Base-by-base conservation (phyloP, 129 eudicot genomes). In the Flaveria linearis region DNA sequence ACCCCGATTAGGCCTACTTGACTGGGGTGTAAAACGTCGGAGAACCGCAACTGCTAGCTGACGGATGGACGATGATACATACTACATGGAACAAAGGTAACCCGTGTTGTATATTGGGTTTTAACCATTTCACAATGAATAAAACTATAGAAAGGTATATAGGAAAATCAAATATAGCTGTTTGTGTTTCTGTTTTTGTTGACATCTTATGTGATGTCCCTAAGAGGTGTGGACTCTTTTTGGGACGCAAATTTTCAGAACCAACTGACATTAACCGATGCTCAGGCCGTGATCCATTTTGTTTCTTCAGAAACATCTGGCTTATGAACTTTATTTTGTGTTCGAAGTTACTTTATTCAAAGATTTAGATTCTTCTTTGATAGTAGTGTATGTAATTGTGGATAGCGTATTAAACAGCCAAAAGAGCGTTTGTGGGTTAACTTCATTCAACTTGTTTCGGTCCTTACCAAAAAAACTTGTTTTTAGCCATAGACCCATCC, bases 11-110 rank as follows among this genome's bases (percentile, higher is more conserved):
- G 76, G 71, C 58, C 14, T 86, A 43, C 51, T 25, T 39, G 73
- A 80, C 41, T 92, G 98, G 98, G 96, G 98, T 72, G 74, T 78
- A 33, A 90, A 86, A 81, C 84, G 93, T 73, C 80, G 65, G 67
- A 88, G 98, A 85, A 78, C 98, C 14, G 39, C 86, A 47, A 84
- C 83, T 2, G 76, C 82, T 78, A 75, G 30, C 45, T 51, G 56
- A 67, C 46, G 45, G 53, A 74, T 20, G 45, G 66, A 74, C n/a
- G 69, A 43, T 80, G 80, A 74, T 60, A 70, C 43, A 74, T 60
- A 78, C 53, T 25, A 77, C 26, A 57, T 46, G 14, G 15, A 58
- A 69, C 74, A 72, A 71, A 79, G 73, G 78, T 62, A 61, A 73
- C 41, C 50, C 55, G 69, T 71, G 72, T 78, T 78, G 71, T 78